A percentile compares a stretch with the other conserved stretches of the same genome.
phyloP scores from a whole-genome alignment of 805 yeast genomes.

The Saturnispora gosingensis region DNA sequence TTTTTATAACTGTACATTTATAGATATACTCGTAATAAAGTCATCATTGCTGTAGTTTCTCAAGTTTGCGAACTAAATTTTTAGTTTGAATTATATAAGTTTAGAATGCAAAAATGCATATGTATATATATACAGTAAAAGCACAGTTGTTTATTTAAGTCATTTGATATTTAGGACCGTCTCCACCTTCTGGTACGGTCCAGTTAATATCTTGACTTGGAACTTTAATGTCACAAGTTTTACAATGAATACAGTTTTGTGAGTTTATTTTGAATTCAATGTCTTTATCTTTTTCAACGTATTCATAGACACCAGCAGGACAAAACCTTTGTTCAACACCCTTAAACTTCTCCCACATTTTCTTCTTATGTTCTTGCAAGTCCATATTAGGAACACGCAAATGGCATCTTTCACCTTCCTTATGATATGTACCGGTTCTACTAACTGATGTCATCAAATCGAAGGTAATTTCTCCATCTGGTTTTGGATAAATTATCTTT shows the following conservation, averaged over 20 bases:
- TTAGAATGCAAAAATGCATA: neutral
- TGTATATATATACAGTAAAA: neutral
- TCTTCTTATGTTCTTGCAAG: constrained; percentile 53
- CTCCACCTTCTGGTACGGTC: constrained; percentile 99
- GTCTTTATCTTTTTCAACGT: constrained; percentile 42
- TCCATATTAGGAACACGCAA: constrained; percentile 61
- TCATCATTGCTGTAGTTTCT: neutral
- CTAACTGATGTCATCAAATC: constrained; percentile 92
- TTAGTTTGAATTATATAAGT: neutral
- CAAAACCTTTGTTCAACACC: constrained; percentile 92
- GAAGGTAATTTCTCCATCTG: constrained; percentile 87
- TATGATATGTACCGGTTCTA: constrained; percentile 93
- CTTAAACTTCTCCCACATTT: constrained; percentile 62
- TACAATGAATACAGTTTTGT: constrained; percentile 97
- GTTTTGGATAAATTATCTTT: constrained; percentile 87
- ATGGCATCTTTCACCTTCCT: constrained; percentile 89
- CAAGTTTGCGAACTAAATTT: neutral
- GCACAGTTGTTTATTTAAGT: constrained; percentile 29
- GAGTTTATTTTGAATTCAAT: constrained; percentile 88
- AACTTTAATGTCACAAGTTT: constrained; percentile 95
- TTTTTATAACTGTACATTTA: neutral
- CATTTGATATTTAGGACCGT: constrained; percentile 92
- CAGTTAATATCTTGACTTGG: constrained; percentile 92
- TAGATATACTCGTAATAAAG: neutral
- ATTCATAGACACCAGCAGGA: constrained; percentile 98